phyloP scores from a whole-genome alignment of 108 stramenopile species.

The Licmophora abbreviata region DNA sequence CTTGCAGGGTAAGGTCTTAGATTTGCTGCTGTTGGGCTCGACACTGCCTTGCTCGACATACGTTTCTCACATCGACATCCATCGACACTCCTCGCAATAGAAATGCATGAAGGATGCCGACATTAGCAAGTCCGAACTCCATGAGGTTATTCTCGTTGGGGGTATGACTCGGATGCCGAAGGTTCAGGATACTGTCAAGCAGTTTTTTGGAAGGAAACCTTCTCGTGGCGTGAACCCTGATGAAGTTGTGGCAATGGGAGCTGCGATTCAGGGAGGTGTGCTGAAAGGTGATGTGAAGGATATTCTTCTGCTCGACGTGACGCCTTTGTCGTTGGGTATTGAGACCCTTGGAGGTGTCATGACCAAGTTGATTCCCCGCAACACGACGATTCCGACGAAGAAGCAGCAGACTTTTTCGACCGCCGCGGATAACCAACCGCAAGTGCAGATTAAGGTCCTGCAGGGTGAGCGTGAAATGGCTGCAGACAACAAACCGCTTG shows the following conservation, averaged over 20 bases:
- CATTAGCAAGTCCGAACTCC: slow-evolving; percentile 83
- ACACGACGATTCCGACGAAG: slow-evolving; percentile 99
- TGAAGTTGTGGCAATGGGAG: slow-evolving; percentile 99
- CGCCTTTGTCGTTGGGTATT: slow-evolving; percentile 97
- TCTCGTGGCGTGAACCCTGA: slow-evolving; percentile 96
- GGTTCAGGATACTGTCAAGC: slow-evolving; percentile 95
- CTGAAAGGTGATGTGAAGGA: slow-evolving; percentile 99
- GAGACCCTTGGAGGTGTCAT: slow-evolving; percentile 99
- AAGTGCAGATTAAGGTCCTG: slow-evolving; percentile 37
- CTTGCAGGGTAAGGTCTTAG: slow-evolving; percentile 82
- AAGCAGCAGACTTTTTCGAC: slow-evolving; percentile 99
- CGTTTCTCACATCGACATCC: background rate
- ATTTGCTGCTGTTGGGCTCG: background rate
- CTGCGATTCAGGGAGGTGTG: slow-evolving; percentile 99
- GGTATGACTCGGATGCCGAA: slow-evolving; percentile 99
- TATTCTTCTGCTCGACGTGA: slow-evolving; percentile 97
- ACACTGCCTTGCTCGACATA: background rate
- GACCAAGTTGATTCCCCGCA: slow-evolving; percentile 98
- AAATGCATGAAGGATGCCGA: slow-evolving; percentile 95
- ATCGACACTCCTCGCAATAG: slow-evolving; percentile 18
- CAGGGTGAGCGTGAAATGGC: slow-evolving; percentile 99
- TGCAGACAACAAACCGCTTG: slow-evolving; percentile 97
- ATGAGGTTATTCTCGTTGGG: slow-evolving; percentile 98
- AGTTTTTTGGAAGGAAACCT: slow-evolving; percentile 90
- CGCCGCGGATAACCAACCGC: slow-evolving; percentile 98